Evolutionary conservation across 345 rosid species (phyloP).

Genomic region (Sisymbrium irio): DNA sequence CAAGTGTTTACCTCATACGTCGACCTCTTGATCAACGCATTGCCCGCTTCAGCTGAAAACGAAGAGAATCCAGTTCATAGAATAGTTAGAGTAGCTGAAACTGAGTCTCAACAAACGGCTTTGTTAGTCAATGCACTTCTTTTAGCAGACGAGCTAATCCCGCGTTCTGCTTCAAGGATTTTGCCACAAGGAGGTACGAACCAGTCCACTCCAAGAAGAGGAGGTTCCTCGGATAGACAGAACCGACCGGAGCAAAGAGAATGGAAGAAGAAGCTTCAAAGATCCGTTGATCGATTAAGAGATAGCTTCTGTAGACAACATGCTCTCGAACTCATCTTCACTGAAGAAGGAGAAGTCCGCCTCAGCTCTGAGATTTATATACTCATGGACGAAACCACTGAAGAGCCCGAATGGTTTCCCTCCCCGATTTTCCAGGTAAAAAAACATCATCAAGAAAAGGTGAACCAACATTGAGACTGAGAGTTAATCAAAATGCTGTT

Average conservation of each 20-base stretch:
- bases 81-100: conserved; percentile 76
- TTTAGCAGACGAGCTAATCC: conserved; percentile 84
- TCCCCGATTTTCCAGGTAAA: conserved; percentile 70
- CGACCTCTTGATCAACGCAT: conserved; percentile 67
- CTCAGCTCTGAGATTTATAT: conserved; percentile 58
- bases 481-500: background rate
- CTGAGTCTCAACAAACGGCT: conserved; percentile 78
- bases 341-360: conserved; percentile 75
- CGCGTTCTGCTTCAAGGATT: conserved; percentile 73
- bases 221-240: conserved; percentile 53
- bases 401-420: conserved; percentile 89
- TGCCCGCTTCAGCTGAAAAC: conserved; percentile 69
- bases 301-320: conserved; percentile 92
- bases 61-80: conserved; percentile 61
- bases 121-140: conserved; percentile 80
- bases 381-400: conserved; percentile 52
- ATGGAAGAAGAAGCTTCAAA: conserved; percentile 80
- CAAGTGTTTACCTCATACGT: conserved; percentile 68
- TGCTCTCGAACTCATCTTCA: conserved; percentile 86
- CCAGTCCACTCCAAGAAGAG: conserved; percentile 50
- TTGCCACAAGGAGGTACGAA: conserved; percentile 48
- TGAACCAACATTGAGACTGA: background rate
- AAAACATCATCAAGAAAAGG: background rate
- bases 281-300: conserved; percentile 70
- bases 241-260: conserved; percentile 82